These are phyloP conservation scores for Piloderma croceum DNA, from an alignment of 768 basidiomycete genomes.

Conservation along the genomic window DNA sequence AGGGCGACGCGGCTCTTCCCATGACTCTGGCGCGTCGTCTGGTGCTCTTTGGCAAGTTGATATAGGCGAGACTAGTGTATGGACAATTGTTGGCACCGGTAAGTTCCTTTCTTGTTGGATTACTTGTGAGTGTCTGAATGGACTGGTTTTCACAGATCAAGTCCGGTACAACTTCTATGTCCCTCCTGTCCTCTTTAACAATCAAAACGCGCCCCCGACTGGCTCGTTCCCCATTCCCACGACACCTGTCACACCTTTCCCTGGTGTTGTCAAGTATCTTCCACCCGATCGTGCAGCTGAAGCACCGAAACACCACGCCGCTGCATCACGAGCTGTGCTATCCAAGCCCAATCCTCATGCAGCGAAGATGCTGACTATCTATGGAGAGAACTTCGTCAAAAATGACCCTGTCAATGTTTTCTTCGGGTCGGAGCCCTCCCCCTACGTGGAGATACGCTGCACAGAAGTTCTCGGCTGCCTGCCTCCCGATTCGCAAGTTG, in stretches of 20 bases:
- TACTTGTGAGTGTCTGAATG: slow-evolving; percentile 11
- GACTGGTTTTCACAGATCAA: slow-evolving; percentile 52
- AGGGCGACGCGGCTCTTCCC: slow-evolving; percentile 57
- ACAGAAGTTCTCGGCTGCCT: slow-evolving; percentile 79
- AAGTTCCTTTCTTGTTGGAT: slow-evolving; percentile 19
- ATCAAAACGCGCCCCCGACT: slow-evolving; percentile 64
- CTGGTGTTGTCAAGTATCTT: slow-evolving; percentile 84
- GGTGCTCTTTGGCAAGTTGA: slow-evolving; percentile 86
- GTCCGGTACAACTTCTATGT: slow-evolving; percentile 92
- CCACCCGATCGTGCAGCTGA: slow-evolving; percentile 85
- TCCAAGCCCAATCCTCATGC: slow-evolving; percentile 75
- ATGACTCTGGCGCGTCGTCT: slow-evolving; percentile 65
- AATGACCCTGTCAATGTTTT: slow-evolving; percentile 75
- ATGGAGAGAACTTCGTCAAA: slow-evolving; percentile 88
- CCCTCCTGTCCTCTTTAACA: slow-evolving; percentile 78
- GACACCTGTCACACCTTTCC: slow-evolving; percentile 82
- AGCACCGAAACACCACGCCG: slow-evolving; percentile 67
- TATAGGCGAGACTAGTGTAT: slow-evolving; percentile 89
- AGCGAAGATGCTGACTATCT: slow-evolving; percentile 77
- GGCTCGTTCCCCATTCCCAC: slow-evolving; percentile 75
- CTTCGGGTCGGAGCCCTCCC: slow-evolving; percentile 82
- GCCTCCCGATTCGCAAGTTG: slow-evolving; percentile 62
- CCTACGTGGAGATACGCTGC: slow-evolving; percentile 84
- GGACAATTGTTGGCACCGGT: slow-evolving; percentile 94
- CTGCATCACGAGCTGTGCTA: slow-evolving; percentile 59